Conservation (phyloP, 73 alveolate genomes). For the Tetrahymena elliotti region DNA sequence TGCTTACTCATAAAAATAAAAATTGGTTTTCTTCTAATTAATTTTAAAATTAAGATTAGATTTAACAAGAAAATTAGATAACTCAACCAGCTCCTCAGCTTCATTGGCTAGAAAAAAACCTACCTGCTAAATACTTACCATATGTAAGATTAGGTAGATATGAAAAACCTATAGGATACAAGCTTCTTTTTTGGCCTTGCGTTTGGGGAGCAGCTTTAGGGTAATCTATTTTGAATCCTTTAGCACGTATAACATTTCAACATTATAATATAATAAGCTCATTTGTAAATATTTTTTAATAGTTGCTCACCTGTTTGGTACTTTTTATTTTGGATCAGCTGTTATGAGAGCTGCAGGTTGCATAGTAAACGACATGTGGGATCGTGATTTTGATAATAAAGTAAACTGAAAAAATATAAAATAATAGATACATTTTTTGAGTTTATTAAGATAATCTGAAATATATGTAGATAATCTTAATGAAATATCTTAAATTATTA, state of each 20-base stretch:
- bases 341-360: constrained; percentile 90
- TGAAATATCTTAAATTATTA: background rate
- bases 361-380: constrained; percentile 75
- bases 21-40: background rate
- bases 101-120: background rate
- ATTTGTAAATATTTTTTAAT: background rate
- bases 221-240: constrained; percentile 42
- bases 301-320: constrained; percentile 8
- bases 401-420: background rate
- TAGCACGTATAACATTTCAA: constrained; percentile 9
- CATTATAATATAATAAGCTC: background rate
- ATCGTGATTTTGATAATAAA: constrained; percentile 71
- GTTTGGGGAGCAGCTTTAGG: constrained; percentile 71
- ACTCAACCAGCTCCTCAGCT: background rate
- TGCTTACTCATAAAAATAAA: background rate
- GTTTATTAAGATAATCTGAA: background rate
- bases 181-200: constrained; percentile 64
- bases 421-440: background rate
- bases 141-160: constrained; percentile 65
- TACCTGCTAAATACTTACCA: background rate
- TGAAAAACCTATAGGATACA: constrained; percentile 74
- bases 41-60: background rate
- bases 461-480: background rate
- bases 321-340: constrained; percentile 68
- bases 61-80: background rate